These are phyloP conservation scores for Glebionis coronaria DNA, from an alignment of 129 eudicot genomes.

Conservation along the genomic window DNA sequence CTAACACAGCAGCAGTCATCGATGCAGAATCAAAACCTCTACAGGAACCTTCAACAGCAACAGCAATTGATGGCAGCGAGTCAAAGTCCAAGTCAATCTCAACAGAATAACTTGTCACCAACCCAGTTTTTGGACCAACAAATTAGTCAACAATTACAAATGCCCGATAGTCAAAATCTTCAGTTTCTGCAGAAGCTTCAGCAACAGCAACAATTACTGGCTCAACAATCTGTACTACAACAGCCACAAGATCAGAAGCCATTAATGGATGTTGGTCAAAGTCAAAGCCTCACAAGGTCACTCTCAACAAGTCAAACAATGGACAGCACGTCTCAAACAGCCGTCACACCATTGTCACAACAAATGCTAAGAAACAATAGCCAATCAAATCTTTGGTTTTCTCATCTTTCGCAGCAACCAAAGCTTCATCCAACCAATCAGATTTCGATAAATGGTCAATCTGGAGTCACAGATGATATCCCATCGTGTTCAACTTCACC, in stretches of 20 bases:
- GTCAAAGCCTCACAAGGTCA: conserved; percentile 54
- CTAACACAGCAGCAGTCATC: conserved; percentile 53
- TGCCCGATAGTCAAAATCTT: conserved; percentile 59
- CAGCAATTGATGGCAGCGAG: conserved; percentile 35
- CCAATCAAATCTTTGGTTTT: conserved; percentile 45
- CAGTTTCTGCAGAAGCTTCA: conserved; percentile 72
- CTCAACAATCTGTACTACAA: conserved; percentile 40
- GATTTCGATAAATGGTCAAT: conserved; percentile 52
- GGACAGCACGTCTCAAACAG: conserved; percentile 38
- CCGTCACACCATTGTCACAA: conserved; percentile 40
- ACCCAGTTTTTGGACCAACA: conserved; percentile 51
- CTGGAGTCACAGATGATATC: conserved; percentile 72
- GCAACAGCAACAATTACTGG: conserved; percentile 72
- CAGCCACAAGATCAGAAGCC: conserved; percentile 55
- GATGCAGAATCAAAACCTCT: conserved; percentile 52
- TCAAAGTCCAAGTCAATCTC: conserved; percentile 39
- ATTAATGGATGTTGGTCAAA: conserved; percentile 37
- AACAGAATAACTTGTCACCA: conserved; percentile 45
- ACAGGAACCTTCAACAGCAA: conserved; percentile 42
- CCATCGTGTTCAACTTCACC: conserved; percentile 98
- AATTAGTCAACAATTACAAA: conserved; percentile 50
- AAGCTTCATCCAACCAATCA: conserved; percentile 55
- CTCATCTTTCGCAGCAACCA: conserved; percentile 53
- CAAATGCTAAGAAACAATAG: conserved; percentile 50
- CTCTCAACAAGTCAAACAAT: conserved; percentile 44